Evolutionary conservation across 2,329 filamentous ascomycete genomes (phyloP), one percentile per base, ranked within the genome.

Genomic region (Scedosporium dehoogii): DNA sequence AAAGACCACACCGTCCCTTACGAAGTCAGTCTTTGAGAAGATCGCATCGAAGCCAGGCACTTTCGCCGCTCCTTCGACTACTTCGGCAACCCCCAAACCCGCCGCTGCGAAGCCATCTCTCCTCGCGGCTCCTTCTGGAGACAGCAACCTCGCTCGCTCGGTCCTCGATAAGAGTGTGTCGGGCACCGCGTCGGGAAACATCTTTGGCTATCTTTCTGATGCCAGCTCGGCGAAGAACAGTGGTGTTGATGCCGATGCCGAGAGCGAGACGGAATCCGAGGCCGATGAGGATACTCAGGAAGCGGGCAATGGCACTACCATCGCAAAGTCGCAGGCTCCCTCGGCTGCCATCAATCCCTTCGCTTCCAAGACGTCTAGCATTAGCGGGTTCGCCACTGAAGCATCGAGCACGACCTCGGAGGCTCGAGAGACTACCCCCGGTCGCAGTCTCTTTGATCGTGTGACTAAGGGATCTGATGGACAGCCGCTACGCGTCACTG

Each of bases 191-290:
- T 68, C 71, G 51, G 67, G 72, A 56, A 85, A 86, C 68, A 85
- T 85, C 59, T 87, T 87, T 68, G 79, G 79, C 25, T 81, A 86
- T 66, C 76, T 86, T 6, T 85, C 83, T 1, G 82, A 84, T 67
- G 76, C 74, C 38, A 83, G 81, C 66, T 82, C 81, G 14, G 74
- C 78, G 48, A 82, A 81, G 70, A 82, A 79, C 59, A 85, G 82
- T 65, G 79, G 79, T 1, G 72, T 75, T 10, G 79, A 81, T 16
- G 77, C 76, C 18, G 80, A 80, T 59, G 74, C 70, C 6, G 78
- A 81, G 65, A 77, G 74, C 64, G 77, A 79, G 63, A 72, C 75
- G 18, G 78, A 77, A 21, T 76, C 76, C 2, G 78, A 80, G 33
- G 70, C 64, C 14, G 74, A 77, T 16, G 78, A 75, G 21, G 62